Conservation (phyloP, 805 yeast genomes). For the Zygotorulaspora florentina region DNA sequence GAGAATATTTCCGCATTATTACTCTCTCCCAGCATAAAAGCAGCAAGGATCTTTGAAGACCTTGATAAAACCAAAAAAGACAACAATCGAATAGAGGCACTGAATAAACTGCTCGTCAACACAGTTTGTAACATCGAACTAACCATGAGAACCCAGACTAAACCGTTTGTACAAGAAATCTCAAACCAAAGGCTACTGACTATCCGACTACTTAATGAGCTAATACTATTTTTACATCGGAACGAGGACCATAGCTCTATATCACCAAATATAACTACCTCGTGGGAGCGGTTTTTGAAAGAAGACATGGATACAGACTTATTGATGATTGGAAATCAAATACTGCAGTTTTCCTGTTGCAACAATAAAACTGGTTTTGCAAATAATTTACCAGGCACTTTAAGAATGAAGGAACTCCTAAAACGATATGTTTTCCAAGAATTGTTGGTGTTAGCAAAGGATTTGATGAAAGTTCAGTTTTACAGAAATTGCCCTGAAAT, state of each 20-base stretch:
- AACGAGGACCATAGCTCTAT: neutral
- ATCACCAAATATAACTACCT: neutral
- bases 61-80: slow-evolving; percentile 5
- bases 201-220: slow-evolving; percentile 47
- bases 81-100: slow-evolving; percentile 18
- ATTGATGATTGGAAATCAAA: slow-evolving; percentile 8
- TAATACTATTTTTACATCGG: slow-evolving; percentile 15
- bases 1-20: slow-evolving; percentile 1
- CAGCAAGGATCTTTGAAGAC: slow-evolving; percentile 22
- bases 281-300: slow-evolving; percentile 10
- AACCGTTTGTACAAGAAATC: slow-evolving; percentile 50
- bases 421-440: slow-evolving; percentile 21
- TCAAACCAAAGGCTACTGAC: slow-evolving; percentile 59
- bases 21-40: slow-evolving; percentile 16
- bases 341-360: neutral
- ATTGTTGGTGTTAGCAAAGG: slow-evolving; percentile 11
- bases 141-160: slow-evolving; percentile 49
- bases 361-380: neutral
- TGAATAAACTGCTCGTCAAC: slow-evolving; percentile 41
- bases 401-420: slow-evolving; percentile 18
- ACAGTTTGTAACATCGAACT: slow-evolving; percentile 66
- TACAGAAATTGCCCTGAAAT: neutral
- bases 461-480: slow-evolving; percentile 11
- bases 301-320: slow-evolving; percentile 8
- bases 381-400: neutral